Base-by-base conservation (phyloP, 176 grass and related monocot species). In the Carex cristatella region DNA sequence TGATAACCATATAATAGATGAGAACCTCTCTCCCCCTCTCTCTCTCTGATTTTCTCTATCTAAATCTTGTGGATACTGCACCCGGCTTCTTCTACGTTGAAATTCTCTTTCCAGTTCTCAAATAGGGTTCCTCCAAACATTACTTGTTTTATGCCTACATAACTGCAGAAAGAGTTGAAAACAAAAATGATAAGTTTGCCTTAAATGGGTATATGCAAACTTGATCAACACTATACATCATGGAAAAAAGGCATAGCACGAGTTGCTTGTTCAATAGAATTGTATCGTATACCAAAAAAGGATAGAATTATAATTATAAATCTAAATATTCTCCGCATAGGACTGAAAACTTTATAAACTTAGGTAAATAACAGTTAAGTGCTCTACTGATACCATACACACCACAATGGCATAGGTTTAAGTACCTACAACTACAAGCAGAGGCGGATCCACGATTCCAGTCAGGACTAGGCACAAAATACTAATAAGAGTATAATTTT, bases 81-180 rank as follows among this genome's bases (percentile, higher is more conserved):
- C 77, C 90, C 96, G 51, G 86, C 88, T 49, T 95, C 96, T 87
- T 98, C 90, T 19, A 89, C 84, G 66, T 85, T 89, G 65, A 98
- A 86, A 75, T 93, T 78, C 54, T 94, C 91, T 59, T 88, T 90
- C 96, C 96, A 98, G 81, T 85, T 89, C 88, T 82, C 85, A 80
- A 95, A 98, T 69, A 91, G 85, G 48, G 74, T 85, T 9, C 96
- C 96, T 79, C 96, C 96, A 85, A 95, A 94, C 31, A 92, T 79
- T 59, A 95, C 66, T 91, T 94, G 89, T 83, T 94, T 98, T 88
- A 98, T 95, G 61, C 93, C 96, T 57, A 94, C 85, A 94, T 94
- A 84, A 82, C 91, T 98, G 88, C 70, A 81, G 0, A 79, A 83
- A 80, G 49, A 89, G 8, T 81, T 86, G 12, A 3, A 38, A 85